A percentile compares a stretch with the other conserved stretches of the same genome.
Conservation (phyloP, 176 grass and related monocot species). For the Olyra latifolia region DNA sequence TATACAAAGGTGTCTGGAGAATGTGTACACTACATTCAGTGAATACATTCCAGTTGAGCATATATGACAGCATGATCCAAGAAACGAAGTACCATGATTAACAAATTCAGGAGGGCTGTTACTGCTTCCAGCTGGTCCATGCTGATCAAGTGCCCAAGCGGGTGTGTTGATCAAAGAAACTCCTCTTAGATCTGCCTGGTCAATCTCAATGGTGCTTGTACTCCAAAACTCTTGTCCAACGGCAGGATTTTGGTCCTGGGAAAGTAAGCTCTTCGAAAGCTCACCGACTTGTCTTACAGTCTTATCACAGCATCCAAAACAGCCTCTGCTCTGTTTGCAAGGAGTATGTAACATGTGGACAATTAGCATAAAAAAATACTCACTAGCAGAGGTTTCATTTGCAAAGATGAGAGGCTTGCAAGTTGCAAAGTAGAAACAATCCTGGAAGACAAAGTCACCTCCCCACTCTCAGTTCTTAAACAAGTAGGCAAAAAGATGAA, state of each 20-base stretch:
- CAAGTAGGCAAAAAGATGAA: neutral
- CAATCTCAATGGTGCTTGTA: constrained; percentile 56
- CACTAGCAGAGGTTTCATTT: neutral
- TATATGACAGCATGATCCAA: neutral
- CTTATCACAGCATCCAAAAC: constrained; percentile 62
- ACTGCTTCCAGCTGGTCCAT: constrained; percentile 31
- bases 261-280: constrained; percentile 26
- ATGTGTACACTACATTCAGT: neutral
- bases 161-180: neutral
- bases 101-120: constrained; percentile 22
- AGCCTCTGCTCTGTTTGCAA: constrained; percentile 71
- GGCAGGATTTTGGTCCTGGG: constrained; percentile 26
- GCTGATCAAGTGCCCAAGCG: constrained; percentile 20
- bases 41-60: neutral
- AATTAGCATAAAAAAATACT: constrained; percentile 31
- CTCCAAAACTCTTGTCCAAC: constrained; percentile 44
- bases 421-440: neutral
- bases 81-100: constrained; percentile 43
- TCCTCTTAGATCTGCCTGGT: constrained; percentile 34
- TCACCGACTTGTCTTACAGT: constrained; percentile 30
- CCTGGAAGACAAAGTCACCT: neutral
- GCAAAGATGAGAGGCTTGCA: neutral
- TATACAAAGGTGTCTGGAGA: neutral
- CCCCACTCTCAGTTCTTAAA: neutral
- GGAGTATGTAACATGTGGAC: constrained; percentile 38